Evolutionary conservation across 441 rosid genomes (phyloP).

Genomic region (Eutrema salsugineum): DNA sequence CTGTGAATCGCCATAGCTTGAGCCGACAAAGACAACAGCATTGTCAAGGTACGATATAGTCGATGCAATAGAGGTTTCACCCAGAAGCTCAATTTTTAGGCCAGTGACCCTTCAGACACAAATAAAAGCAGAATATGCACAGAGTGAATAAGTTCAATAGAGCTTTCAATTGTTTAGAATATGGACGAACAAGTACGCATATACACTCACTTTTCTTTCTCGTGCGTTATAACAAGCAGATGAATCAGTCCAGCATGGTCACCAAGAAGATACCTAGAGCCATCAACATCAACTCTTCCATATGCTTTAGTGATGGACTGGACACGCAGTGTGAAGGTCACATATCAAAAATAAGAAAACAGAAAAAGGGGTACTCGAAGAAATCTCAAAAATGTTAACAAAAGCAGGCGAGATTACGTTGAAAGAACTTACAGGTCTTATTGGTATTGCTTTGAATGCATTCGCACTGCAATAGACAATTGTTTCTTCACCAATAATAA

Average conservation of each 20-base stretch:
- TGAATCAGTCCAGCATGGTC: slow-evolving; percentile 96
- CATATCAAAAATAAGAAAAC: slow-evolving; percentile 19
- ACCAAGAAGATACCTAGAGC: slow-evolving; percentile 97
- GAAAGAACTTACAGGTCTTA: slow-evolving; percentile 72
- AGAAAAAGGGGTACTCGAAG: not conserved
- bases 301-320: slow-evolving; percentile 97
- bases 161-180: not conserved
- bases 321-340: slow-evolving; percentile 18
- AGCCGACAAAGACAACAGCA: slow-evolving; percentile 90
- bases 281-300: slow-evolving; percentile 99
- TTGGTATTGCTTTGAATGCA: slow-evolving; percentile 91
- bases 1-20: slow-evolving; percentile 99
- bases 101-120: slow-evolving; percentile 82
- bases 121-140: slow-evolving; percentile 1
- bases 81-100: slow-evolving; percentile 91
- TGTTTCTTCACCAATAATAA: slow-evolving; percentile 96
- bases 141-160: not conserved
- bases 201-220: slow-evolving; percentile 89
- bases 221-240: slow-evolving; percentile 95
- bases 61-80: slow-evolving; percentile 96
- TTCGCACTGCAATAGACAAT: slow-evolving; percentile 90
- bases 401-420: not conserved
- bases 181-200: not conserved
- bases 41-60: slow-evolving; percentile 95
- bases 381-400: not conserved